Evolutionary conservation across 2,329 filamentous ascomycete species (phyloP), one percentile per base, ranked within the genome.

Genomic region (Scleromitrula shiraiana): DNA sequence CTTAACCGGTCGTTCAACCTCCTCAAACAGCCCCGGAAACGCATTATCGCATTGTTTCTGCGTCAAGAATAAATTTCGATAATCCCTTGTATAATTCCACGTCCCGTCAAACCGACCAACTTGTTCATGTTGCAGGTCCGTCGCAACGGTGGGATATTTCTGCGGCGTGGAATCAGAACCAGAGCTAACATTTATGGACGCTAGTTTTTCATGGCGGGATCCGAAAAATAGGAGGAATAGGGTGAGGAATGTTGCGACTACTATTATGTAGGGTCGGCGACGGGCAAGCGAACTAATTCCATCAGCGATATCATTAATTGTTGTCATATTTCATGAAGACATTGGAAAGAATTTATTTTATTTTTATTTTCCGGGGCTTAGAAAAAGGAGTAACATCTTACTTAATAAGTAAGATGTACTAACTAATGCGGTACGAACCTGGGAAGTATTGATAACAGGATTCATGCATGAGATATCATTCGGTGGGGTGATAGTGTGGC

Each of bases 21-120:
- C 53, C 20, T 43, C 24, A 38, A 51, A 53, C 10, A 55, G 42
- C 4, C 45, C 45, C 8, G 48, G 48, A 33, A 55, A 51, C 2
- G 48, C 41, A 4, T 29, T 15, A 24, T 36, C 36, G 32, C 51
- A 55, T 39, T 55, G 53, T 36, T 39, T 32, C 7, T 42, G 27
- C 8, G 33, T 41, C 15, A 53, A 29, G 20, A 30, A 44, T 23
- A 29, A n/a, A 46, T 41, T 46, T 7, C 44, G 19, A 41, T 33
- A 32, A 41, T 41, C 44, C n/a, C 44, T 32, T 20, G 35, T 46
- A 5, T 41, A 46, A 22, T 41, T 33, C 36, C 36, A 46, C 15
- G 19, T 46, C 3, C 44, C 44, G n/a, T 46, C 22, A 33, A 46
- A 46, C 4, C 26, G 17, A 5, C 26, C 35, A 41, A 26, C 20